These are phyloP conservation scores for Coffea eugenioides DNA, from an alignment of 257 asterid genomes.

Conservation along the genomic window DNA sequence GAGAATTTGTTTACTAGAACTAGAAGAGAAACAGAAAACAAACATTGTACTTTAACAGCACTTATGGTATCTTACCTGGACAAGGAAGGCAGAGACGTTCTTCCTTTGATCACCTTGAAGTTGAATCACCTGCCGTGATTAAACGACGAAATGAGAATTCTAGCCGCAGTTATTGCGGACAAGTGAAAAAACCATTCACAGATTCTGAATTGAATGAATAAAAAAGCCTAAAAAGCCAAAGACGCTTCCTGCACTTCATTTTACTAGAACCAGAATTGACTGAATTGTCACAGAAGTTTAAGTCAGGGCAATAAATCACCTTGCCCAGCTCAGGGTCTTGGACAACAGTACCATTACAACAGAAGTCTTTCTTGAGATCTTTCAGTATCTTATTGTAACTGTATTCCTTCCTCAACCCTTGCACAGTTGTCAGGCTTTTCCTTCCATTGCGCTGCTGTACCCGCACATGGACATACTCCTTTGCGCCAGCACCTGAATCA, in stretches of 20 bases:
- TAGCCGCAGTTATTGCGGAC: neutral
- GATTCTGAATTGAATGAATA: too few species aligned
- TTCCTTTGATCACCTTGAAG: conserved; percentile 34
- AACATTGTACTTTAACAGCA: neutral
- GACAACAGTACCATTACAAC: conserved; percentile 72
- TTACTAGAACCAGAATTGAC: neutral
- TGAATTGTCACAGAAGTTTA: neutral
- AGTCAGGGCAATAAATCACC: conserved; percentile 26
- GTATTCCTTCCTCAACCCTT: conserved; percentile 69
- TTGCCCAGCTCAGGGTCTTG: conserved; percentile 76
- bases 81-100: conserved; percentile 29
- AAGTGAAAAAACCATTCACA: neutral
- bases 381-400: conserved; percentile 69
- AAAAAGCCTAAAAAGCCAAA: neutral
- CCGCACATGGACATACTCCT: conserved; percentile 66
- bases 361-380: neutral
- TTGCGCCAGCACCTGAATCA: conserved; percentile 57
- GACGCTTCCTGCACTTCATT: neutral
- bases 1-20: neutral
- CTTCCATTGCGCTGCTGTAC: conserved; percentile 70
- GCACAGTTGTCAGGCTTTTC: conserved; percentile 73
- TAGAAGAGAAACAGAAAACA: neutral
- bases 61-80: conserved; percentile 13
- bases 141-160: neutral
- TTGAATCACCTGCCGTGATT: conserved; percentile 21